Base-by-base conservation (phyloP, 164 flowering plant genomes). In the Sextonia rubra region DNA sequence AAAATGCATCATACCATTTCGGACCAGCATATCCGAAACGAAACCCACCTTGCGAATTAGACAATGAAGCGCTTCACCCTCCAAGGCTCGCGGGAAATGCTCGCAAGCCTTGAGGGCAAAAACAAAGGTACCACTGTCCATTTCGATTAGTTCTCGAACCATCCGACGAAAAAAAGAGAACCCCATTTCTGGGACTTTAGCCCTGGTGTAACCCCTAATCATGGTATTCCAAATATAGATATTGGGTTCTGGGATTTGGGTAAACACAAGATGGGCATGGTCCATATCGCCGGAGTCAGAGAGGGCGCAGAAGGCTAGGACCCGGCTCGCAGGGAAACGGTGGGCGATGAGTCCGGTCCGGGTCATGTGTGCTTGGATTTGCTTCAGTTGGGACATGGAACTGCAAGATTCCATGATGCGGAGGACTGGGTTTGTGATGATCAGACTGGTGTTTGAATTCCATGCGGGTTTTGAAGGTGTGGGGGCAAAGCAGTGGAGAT, bases 361-460 rank as follows among this genome's bases (percentile, higher is more conserved):
- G 37, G 82, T 86, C 86, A 89, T 85, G 61, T 86, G 85, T 47
- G 90, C 86, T 66, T 89, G 96, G 71, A 91, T 84, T 83, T 89
- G 91, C 83, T 86, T 86, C 70, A 87, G 47, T 26, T 85, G 82
- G 66, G 66, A 60, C 86, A 89, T 86, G 24, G 86, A 75, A n/a
- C 75, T 47, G 86, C 93, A 89, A 1, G 85, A 77, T 69, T 88
- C 88, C 78, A 89, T 75, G 73, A 73, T 60, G 4, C 79, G 64
- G 58, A 90, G 86, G 58, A 75, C 67, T 69, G 93, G 91, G 83
- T 88, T 63, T 56, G 62, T 62, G 32, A 70, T 58, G 22, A 69
- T 24, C 8, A 75, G 64, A 12, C 17, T 70, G 30, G 56, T 63
- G 64, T 64, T 70, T 29, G 77, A 69, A 75, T 75, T 75, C 77